phyloP scores from a whole-genome alignment of 169 alveolate species.

The Plasmodium yoelii region DNA sequence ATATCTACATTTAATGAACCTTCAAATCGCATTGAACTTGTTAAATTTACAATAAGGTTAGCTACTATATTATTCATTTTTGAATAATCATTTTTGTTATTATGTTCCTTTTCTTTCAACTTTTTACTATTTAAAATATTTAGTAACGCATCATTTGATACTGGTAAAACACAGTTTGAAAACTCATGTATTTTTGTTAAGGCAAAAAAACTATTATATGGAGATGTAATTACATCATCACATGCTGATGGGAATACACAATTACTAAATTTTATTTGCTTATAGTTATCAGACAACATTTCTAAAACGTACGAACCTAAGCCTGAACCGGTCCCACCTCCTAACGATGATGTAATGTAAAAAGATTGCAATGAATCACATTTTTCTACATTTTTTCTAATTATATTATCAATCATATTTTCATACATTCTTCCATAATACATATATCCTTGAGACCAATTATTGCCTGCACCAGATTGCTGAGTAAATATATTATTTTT shows the following conservation, averaged over 20 bases:
- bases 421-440: constrained; percentile 93
- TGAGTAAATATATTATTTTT: constrained; percentile 93
- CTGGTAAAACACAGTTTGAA: constrained; percentile 94
- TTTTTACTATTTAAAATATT: constrained; percentile 65
- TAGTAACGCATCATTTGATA: constrained; percentile 90
- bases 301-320: constrained; percentile 95
- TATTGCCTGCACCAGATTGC: constrained; percentile 97
- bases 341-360: constrained; percentile 95
- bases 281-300: constrained; percentile 90
- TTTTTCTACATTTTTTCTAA: constrained; percentile 90
- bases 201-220: constrained; percentile 93
- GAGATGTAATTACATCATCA: constrained; percentile 95
- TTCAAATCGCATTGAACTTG: constrained; percentile 96
- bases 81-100: constrained; percentile 67
- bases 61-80: constrained; percentile 77
- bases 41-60: constrained; percentile 82
- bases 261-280: constrained; percentile 89
- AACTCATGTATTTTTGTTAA: constrained; percentile 89
- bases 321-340: constrained; percentile 99
- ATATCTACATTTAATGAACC: constrained; percentile 95
- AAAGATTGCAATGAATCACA: constrained; percentile 97
- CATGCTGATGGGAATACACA: constrained; percentile 93
- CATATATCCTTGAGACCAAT: constrained; percentile 94
- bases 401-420: constrained; percentile 90
- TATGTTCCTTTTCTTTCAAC: constrained; percentile 48